Conservation (phyloP, 2,329 filamentous ascomycete species). For the Colletotrichum tropicale region DNA sequence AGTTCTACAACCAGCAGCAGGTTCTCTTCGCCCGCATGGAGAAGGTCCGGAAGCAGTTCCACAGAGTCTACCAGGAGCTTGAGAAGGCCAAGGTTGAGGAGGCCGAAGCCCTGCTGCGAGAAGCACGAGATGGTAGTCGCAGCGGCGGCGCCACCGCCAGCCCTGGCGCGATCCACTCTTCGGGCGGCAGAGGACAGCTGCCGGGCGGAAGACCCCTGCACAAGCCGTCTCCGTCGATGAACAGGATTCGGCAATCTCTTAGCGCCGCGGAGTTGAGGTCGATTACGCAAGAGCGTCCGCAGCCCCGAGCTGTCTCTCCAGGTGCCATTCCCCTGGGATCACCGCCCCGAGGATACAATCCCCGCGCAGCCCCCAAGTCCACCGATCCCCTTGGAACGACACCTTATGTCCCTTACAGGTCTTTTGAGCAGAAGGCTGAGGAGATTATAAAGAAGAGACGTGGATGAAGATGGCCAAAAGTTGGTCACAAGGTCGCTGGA, state of each 20-base stretch:
- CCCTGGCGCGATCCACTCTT: neutral
- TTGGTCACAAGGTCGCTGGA: neutral
- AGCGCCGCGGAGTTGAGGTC: neutral
- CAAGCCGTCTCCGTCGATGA: neutral
- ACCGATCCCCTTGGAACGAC: neutral
- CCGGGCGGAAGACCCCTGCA: neutral
- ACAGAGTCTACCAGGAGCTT: neutral
- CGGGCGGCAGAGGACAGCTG: neutral
- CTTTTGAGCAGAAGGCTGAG: neutral
- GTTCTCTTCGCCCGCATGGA: neutral
- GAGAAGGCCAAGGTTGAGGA: neutral
- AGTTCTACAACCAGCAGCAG: neutral
- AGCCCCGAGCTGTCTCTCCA: neutral
- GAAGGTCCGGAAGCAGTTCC: neutral
- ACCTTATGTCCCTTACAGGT: neutral
- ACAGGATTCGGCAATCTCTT: neutral
- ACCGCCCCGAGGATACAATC: neutral
- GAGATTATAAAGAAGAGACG: neutral
- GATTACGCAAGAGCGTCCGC: neutral
- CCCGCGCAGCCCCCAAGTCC: neutral
- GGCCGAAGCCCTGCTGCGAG: neutral
- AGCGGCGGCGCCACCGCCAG: neutral
- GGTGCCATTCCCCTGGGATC: neutral
- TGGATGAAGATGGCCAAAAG: neutral
- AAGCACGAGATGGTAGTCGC: neutral